These are phyloP conservation scores for Kwoniella pini DNA, from an alignment of 768 basidiomycete species.

Conservation along the genomic window DNA sequence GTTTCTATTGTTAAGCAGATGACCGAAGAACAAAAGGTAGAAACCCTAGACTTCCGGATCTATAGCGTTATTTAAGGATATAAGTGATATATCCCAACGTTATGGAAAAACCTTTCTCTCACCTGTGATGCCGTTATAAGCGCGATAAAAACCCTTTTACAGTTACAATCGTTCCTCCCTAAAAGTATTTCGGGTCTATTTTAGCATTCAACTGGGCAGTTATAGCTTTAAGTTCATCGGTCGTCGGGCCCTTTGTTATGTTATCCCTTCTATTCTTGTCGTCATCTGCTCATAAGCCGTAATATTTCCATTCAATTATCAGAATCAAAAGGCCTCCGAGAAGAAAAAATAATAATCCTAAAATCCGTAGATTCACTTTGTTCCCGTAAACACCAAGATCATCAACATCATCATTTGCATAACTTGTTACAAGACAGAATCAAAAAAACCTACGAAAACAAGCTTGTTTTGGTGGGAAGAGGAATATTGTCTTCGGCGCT, in stretches of 20 bases:
- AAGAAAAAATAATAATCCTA: too few relatives aligned
- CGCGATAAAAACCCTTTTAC: background rate
- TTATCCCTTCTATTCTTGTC: background rate
- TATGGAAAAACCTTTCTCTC: background rate
- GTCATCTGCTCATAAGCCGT: background rate
- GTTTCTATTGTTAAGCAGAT: background rate
- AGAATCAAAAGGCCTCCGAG: too few relatives aligned
- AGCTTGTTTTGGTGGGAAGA: too few relatives aligned
- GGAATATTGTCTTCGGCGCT: too few relatives aligned
- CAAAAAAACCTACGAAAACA: too few relatives aligned
- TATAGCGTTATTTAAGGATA: conserved; percentile 10
- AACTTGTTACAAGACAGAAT: too few relatives aligned
- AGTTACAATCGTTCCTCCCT: background rate
- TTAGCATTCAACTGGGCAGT: background rate
- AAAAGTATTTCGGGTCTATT: conserved; percentile 5
- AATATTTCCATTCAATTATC: background rate
- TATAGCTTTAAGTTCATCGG: conserved; percentile 7
- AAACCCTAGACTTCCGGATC: background rate
- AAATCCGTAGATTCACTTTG: too few relatives aligned
- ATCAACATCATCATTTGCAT: too few relatives aligned
- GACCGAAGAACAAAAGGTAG: background rate
- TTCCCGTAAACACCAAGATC: too few relatives aligned
- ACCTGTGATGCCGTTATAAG: background rate
- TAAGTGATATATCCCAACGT: background rate
- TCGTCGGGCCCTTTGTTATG: conserved; percentile 1